phyloP scores from a whole-genome alignment of 352 stramenopile species.

The Pythium phragmitis region DNA sequence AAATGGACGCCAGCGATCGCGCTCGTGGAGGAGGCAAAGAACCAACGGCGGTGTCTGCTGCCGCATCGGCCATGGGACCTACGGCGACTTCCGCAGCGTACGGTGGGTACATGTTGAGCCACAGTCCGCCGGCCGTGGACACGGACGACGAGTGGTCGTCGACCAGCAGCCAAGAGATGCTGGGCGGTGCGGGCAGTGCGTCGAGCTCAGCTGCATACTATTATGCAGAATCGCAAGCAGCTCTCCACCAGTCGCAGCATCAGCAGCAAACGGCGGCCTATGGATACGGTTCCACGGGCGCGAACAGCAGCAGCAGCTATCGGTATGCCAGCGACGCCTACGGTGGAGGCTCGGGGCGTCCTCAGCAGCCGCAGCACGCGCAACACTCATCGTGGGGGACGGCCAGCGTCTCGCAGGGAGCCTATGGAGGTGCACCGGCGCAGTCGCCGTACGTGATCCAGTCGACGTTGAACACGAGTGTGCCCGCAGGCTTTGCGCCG shows the following conservation, averaged over 20 bases:
- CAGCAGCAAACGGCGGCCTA: constrained; percentile 9
- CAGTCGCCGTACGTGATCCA: constrained; percentile 18
- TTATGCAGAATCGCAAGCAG: constrained; percentile 17
- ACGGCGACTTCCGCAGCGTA: constrained; percentile 1
- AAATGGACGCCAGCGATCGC: constrained; percentile 10
- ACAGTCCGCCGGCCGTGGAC: constrained; percentile 23
- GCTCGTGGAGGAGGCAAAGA: constrained; percentile 5
- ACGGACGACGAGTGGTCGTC: constrained; percentile 29
- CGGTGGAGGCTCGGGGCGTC: background rate
- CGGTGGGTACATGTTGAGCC: constrained; percentile 19
- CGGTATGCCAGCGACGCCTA: constrained; percentile 16
- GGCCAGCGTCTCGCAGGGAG: background rate
- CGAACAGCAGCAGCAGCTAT: constrained; percentile 14
- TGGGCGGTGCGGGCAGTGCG: background rate
- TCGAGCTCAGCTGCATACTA: constrained; percentile 20
- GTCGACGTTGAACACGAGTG: constrained; percentile 6
- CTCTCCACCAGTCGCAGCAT: constrained; percentile 5
- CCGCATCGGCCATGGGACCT: background rate
- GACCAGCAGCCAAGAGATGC: constrained; percentile 25
- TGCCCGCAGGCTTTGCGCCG: constrained; percentile 2
- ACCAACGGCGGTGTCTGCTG: background rate
- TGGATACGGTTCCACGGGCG: constrained; percentile 1
- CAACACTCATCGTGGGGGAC: constrained; percentile 14
- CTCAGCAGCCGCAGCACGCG: constrained; percentile 6
- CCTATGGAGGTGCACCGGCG: constrained; percentile 2